These are phyloP conservation scores for Stephania japonica DNA, from an alignment of 164 flowering plant species.

Conservation along the genomic window DNA sequence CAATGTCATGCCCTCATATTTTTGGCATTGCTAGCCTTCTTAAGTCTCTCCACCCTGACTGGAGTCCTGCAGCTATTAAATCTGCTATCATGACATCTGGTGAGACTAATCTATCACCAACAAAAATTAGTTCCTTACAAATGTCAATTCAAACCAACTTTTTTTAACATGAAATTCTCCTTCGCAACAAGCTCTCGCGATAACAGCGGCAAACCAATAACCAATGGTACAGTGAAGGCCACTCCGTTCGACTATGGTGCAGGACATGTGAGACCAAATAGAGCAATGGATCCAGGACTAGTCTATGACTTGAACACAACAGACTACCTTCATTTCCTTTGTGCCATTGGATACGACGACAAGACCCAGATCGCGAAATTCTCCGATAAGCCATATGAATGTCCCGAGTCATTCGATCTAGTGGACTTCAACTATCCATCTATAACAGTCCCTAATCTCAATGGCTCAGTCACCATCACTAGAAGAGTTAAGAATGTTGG, in stretches of 20 bases:
- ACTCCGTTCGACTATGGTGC: slow-evolving; percentile 44
- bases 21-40: slow-evolving; percentile 27
- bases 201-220: slow-evolving; percentile 28
- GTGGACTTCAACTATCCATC: slow-evolving; percentile 34
- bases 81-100: slow-evolving; percentile 36
- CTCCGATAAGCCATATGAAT: slow-evolving; percentile 10
- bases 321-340: slow-evolving; percentile 44
- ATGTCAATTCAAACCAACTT: too few species aligned
- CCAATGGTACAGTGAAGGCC: slow-evolving; percentile 17
- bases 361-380: slow-evolving; percentile 13
- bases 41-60: slow-evolving; percentile 21
- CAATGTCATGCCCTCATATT: slow-evolving; percentile 35
- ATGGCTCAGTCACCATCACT: slow-evolving; percentile 14
- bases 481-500: slow-evolving; percentile 26
- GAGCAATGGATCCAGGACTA: slow-evolving; percentile 54
- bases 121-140: not conserved
- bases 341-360: slow-evolving; percentile 39
- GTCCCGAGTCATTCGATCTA: slow-evolving; percentile 13
- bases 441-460: slow-evolving; percentile 34
- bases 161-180: too few species aligned
- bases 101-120: slow-evolving; percentile 15
- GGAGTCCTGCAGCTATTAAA: slow-evolving; percentile 29
- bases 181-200: slow-evolving; percentile 36
- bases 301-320: slow-evolving; percentile 40
- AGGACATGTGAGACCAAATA: slow-evolving; percentile 46